Evolutionary conservation across 2,329 filamentous ascomycete species (phyloP).

Genomic region (Diaporthe humulicola): DNA sequence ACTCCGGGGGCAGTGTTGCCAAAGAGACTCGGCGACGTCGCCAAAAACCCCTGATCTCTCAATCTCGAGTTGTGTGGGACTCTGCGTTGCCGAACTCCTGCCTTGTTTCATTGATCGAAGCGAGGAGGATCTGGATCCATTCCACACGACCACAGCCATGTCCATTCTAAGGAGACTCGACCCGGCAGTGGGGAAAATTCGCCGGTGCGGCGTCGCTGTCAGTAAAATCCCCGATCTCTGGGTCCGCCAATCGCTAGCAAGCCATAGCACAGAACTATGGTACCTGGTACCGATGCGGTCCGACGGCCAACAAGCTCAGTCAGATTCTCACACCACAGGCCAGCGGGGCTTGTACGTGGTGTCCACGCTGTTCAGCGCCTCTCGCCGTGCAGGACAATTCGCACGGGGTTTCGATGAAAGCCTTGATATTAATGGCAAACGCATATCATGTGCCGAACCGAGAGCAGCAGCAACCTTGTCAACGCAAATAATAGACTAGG

Average conservation of each 20-base stretch:
- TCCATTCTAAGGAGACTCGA: conserved; percentile 34
- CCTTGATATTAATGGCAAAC: conserved; percentile 1
- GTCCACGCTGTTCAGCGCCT: background rate
- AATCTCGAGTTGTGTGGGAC: conserved; percentile 32
- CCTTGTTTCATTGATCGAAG: conserved; percentile 38
- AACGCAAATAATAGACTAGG: background rate
- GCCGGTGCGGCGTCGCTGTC: conserved; percentile 38
- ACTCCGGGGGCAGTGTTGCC: conserved; percentile 12
- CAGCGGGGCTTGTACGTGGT: background rate
- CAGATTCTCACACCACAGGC: conserved; percentile 21
- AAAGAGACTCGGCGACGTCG: conserved; percentile 21
- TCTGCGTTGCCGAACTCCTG: conserved; percentile 31
- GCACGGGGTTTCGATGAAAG: background rate
- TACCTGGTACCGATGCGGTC: conserved; percentile 21
- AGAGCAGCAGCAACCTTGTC: conserved; percentile 22
- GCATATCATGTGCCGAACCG: conserved; percentile 26
- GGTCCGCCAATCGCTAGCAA: conserved; percentile 40
- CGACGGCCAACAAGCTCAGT: conserved; percentile 10
- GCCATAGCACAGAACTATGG: conserved; percentile 27
- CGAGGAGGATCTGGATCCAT: conserved; percentile 38
- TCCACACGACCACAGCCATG: conserved; percentile 38
- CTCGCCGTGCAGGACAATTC: background rate
- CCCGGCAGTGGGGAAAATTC: conserved; percentile 37
- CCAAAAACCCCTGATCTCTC: conserved; percentile 24
- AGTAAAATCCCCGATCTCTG: conserved; percentile 38